A percentile compares a stretch with the other conserved stretches of the same genome.
Conservation (phyloP, 345 rosid genomes). For the Rhizophora mangle region DNA sequence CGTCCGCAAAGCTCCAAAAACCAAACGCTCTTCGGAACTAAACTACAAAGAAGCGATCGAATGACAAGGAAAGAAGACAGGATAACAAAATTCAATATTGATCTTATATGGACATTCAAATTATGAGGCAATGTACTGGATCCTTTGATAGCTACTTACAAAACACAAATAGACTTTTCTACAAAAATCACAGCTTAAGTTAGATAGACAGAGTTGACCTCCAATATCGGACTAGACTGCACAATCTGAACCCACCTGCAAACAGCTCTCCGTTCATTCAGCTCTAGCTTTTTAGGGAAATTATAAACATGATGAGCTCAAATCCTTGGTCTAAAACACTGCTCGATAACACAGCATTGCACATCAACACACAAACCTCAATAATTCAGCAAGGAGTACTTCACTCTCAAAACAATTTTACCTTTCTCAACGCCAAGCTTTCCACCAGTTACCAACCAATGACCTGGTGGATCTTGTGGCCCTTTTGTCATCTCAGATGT, state of each 20-base stretch:
- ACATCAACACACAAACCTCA: conserved; percentile 16
- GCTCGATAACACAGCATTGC: not conserved
- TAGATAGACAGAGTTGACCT: conserved; percentile 6
- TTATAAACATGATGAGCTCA: conserved; percentile 13
- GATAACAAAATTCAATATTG: not conserved
- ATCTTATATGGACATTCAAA: not conserved
- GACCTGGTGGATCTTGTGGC: conserved; percentile 69
- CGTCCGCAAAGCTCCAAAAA: not conserved
- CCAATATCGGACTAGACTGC: conserved; percentile 11
- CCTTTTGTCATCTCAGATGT: conserved; percentile 68
- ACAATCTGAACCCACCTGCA: not conserved
- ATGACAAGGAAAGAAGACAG: not conserved
- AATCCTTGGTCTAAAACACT: not conserved
- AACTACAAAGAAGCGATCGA: not conserved
- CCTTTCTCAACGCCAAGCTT: conserved; percentile 73
- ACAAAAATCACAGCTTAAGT: conserved; percentile 22
- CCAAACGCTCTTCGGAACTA: not conserved
- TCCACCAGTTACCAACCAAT: conserved; percentile 78
- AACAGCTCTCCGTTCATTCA: no score
- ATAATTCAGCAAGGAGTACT: conserved; percentile 69
- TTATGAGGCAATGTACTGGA: not conserved
- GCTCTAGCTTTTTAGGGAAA: not conserved
- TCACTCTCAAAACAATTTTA: conserved; percentile 57
- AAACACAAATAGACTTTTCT: conserved; percentile 1
- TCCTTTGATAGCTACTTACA: conserved; percentile 1